Evolutionary conservation across 768 basidiomycete species (phyloP).

Genomic region (Omphalotus guepiniiformis): DNA sequence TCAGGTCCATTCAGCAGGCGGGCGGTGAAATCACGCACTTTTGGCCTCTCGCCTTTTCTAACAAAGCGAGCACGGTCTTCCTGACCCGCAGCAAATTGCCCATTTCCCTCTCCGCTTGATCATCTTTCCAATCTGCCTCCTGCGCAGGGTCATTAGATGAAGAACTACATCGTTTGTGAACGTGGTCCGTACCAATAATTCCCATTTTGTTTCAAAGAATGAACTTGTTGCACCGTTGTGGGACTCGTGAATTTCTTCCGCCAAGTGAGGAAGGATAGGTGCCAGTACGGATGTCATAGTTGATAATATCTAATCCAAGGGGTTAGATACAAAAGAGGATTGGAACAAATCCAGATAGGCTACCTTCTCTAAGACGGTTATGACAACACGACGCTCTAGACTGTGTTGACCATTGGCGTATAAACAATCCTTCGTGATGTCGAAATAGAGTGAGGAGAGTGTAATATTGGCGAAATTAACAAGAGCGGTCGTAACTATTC

Average conservation of each 20-base stretch:
- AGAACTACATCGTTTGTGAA: no score
- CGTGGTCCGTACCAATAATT: constrained; percentile 58
- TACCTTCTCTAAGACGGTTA: constrained; percentile 73
- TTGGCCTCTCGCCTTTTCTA: constrained; percentile 72
- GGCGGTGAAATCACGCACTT: constrained; percentile 47
- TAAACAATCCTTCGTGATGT: constrained; percentile 84
- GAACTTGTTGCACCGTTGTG: constrained; percentile 39
- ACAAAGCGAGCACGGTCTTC: constrained; percentile 51
- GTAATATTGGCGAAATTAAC: constrained; percentile 78
- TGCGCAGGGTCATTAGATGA: constrained; percentile 20
- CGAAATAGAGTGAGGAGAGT: constrained; percentile 89
- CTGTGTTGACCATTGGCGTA: constrained; percentile 63
- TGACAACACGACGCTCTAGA: constrained; percentile 54
- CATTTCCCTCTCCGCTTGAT: constrained; percentile 59
- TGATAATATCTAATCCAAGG: constrained; percentile 48
- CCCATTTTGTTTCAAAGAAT: constrained; percentile 73
- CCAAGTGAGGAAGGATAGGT: constrained; percentile 86
- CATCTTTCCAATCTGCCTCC: constrained; percentile 62
- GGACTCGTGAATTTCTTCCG: constrained; percentile 77
- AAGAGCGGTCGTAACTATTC: constrained; percentile 64
- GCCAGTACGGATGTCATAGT: constrained; percentile 71
- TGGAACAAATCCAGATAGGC: constrained; percentile 9
- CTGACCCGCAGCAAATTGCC: constrained; percentile 55
- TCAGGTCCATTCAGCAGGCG: background rate
- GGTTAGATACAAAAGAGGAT: background rate